Conservation (phyloP, 208 protist genomes). For the Crithidia thermophila region DNA sequence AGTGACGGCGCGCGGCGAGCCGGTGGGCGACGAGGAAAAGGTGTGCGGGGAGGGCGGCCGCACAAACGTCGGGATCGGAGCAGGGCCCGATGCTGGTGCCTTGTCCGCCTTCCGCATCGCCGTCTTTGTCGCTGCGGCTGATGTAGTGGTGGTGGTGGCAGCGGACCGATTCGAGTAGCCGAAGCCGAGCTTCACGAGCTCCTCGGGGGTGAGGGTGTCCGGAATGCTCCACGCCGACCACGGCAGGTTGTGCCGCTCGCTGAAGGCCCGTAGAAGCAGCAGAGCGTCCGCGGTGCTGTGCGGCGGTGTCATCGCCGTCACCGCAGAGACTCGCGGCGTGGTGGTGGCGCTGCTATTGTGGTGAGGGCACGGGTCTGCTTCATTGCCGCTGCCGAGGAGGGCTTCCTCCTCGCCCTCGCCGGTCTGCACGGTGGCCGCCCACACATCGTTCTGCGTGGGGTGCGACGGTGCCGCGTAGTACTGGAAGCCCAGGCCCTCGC, state of each 20-base stretch:
- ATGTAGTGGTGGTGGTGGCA: neutral
- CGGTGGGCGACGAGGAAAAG: neutral
- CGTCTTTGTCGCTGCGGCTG: neutral
- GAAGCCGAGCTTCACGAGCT: constrained; percentile 25
- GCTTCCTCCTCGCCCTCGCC: constrained; percentile 1
- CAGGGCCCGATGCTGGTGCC: too few relatives aligned
- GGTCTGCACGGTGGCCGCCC: neutral
- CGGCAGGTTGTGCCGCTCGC: constrained; percentile 50
- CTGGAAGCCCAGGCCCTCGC: constrained; percentile 67
- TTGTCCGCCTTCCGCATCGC: neutral
- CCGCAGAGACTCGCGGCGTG: neutral
- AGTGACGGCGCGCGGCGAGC: neutral
- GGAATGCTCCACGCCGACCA: constrained; percentile 58
- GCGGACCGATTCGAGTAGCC: constrained; percentile 11
- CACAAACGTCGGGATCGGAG: neutral
- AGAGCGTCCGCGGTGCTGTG: constrained; percentile 11
- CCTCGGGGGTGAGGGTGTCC: constrained; percentile 32
- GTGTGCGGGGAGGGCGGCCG: neutral
- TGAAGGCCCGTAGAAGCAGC: constrained; percentile 41
- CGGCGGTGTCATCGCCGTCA: neutral
- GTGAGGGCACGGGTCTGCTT: neutral
- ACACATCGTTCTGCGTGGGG: neutral
- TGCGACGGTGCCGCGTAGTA: constrained; percentile 61
- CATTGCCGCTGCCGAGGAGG: neutral
- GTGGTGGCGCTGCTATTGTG: neutral